Conservation (phyloP, 1,139 yeast genomes). For the Blastobotrys petasosporus region DNA sequence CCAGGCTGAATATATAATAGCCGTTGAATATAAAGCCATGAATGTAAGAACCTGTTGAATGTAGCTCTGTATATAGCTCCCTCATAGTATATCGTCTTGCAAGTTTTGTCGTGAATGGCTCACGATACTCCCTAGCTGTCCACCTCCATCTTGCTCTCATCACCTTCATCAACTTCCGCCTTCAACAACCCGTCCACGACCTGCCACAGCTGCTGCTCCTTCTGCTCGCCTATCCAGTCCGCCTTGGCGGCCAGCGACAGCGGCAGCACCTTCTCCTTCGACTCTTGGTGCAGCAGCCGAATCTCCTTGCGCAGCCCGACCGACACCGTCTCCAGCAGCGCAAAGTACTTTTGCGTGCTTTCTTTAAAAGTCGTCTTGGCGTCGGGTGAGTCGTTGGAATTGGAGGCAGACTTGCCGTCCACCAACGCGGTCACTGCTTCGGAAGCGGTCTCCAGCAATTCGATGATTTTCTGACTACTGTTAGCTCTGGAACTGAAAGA, state of each 20-base stretch:
- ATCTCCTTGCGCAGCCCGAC: constrained; percentile 39
- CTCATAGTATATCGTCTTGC: no score
- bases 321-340: constrained; percentile 33
- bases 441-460: constrained; percentile 38
- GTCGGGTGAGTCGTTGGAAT: constrained; percentile 15
- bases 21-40: no score
- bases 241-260: constrained; percentile 34
- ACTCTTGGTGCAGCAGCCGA: constrained; percentile 35
- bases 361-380: constrained; percentile 32
- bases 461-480: constrained; percentile 30
- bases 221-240: constrained; percentile 31
- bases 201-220: constrained; percentile 31
- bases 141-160: not conserved
- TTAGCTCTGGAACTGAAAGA: constrained; percentile 6
- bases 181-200: constrained; percentile 18
- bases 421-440: constrained; percentile 36
- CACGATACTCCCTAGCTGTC: no score
- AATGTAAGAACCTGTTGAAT: no score
- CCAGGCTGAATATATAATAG: no score
- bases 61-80: no score
- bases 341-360: constrained; percentile 28
- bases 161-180: not conserved
- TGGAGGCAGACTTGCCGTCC: constrained; percentile 36
- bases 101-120: no score
- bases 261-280: constrained; percentile 36